phyloP scores from a whole-genome alignment of 2,329 filamentous ascomycete genomes.

The Colletotrichum filicis region DNA sequence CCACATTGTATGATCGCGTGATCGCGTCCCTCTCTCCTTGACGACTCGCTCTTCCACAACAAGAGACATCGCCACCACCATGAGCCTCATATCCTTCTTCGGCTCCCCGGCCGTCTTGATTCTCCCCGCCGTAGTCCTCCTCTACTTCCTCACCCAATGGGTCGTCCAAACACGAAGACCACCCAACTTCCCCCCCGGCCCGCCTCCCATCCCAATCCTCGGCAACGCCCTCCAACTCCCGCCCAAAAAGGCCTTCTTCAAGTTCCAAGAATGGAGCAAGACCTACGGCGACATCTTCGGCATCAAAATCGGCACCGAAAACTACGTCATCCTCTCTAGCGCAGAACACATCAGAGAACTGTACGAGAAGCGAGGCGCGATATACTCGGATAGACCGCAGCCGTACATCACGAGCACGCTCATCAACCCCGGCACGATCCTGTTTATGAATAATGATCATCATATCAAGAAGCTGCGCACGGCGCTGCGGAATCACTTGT shows the following conservation, averaged over 20 bases:
- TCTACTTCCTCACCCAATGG: constrained; percentile 3
- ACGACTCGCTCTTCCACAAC: background rate
- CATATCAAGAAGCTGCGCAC: constrained; percentile 16
- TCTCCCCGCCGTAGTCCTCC: background rate
- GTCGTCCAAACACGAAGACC: constrained; percentile 10
- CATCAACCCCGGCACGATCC: constrained; percentile 35
- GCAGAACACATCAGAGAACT: constrained; percentile 47
- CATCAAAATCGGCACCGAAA: constrained; percentile 43
- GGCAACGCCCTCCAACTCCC: constrained; percentile 43
- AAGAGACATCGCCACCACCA: background rate
- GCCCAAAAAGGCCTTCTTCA: constrained; percentile 38
- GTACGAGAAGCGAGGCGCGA: constrained; percentile 48
- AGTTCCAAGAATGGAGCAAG: constrained; percentile 46
- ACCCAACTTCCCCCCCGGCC: constrained; percentile 38
- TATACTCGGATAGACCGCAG: constrained; percentile 51
- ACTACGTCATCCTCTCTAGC: constrained; percentile 47
- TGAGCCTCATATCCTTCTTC: background rate
- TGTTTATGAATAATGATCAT: constrained; percentile 25
- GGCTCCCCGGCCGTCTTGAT: background rate
- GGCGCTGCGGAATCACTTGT: constrained; percentile 36
- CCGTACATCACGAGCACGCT: constrained; percentile 41
- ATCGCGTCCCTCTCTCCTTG: background rate
- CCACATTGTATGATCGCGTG: background rate
- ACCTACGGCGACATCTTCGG: constrained; percentile 48
- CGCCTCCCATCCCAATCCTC: constrained; percentile 37